phyloP scores from a whole-genome alignment of 2,329 filamentous ascomycete genomes.

The Pyrenophora tritici-repentis region DNA sequence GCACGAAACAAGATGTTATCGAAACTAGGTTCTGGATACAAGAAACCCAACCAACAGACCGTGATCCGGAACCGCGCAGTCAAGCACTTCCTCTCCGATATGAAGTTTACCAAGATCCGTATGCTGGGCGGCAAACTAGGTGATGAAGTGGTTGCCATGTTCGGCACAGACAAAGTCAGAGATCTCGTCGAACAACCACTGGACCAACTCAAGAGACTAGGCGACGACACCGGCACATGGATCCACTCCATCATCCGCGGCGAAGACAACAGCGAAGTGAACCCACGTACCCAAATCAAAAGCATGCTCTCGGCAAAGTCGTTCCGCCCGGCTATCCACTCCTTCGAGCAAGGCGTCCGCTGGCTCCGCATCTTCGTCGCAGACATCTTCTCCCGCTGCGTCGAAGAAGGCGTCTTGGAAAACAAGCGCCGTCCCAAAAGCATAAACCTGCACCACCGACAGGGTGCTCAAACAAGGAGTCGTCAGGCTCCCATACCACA shows the following conservation, averaged over 20 bases:
- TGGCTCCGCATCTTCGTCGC: conserved; percentile 92
- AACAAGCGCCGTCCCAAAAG: conserved; percentile 85
- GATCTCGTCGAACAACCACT: conserved; percentile 75
- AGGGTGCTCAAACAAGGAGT: conserved; percentile 74
- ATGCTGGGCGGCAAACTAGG: conserved; percentile 95
- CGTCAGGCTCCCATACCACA: conserved; percentile 76
- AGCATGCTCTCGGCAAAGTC: conserved; percentile 97
- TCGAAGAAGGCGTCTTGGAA: conserved; percentile 88
- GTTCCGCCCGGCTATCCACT: conserved; percentile 83
- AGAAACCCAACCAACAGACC: conserved; percentile 93
- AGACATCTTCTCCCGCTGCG: conserved; percentile 86
- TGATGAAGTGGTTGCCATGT: conserved; percentile 79
- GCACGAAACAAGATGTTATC: conserved; percentile 93
- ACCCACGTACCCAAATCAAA: conserved; percentile 89
- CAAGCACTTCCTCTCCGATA: conserved; percentile 75
- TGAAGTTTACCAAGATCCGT: conserved; percentile 94
- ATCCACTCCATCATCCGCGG: conserved; percentile 84
- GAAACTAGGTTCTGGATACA: conserved; percentile 87
- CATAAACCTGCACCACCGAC: conserved; percentile 81
- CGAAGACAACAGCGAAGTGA: conserved; percentile 86
- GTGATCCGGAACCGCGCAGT: conserved; percentile 87
- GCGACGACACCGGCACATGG: conserved; percentile 85
- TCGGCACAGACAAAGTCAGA: conserved; percentile 77
- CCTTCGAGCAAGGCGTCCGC: conserved; percentile 73
- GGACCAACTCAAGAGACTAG: conserved; percentile 76